A percentile compares a stretch with the other conserved stretches of the same genome.
Conservation (phyloP, 768 basidiomycete species). For the Podaxis sp. region DNA sequence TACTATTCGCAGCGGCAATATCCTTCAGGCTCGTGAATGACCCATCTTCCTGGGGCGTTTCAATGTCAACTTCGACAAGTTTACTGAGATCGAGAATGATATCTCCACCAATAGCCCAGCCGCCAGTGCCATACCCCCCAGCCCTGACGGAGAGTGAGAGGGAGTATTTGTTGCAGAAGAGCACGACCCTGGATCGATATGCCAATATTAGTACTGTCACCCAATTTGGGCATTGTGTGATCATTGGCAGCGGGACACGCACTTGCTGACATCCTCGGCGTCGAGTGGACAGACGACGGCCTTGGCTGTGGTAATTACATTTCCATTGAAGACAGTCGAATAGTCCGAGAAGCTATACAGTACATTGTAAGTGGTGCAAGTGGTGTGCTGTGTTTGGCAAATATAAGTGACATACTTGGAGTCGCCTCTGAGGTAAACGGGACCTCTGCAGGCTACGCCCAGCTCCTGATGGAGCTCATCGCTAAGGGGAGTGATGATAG, state of each 20-base stretch:
- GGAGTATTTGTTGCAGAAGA: constrained; percentile 70
- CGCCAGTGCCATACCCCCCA: constrained; percentile 89
- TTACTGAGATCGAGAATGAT: constrained; percentile 79
- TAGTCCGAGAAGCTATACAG: constrained; percentile 45
- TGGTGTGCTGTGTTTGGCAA: not conserved
- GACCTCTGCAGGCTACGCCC: constrained; percentile 43
- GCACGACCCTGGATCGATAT: constrained; percentile 47
- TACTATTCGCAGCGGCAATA: constrained; percentile 49
- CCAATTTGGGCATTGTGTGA: not conserved
- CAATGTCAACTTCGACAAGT: constrained; percentile 68
- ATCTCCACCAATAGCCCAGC: constrained; percentile 87
- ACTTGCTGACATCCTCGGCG: constrained; percentile 82
- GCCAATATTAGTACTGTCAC: constrained; percentile 10
- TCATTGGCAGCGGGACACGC: constrained; percentile 26
- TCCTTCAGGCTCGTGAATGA: constrained; percentile 63
- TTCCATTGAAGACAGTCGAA: constrained; percentile 74
- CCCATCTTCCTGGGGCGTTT: constrained; percentile 51
- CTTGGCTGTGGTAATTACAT: constrained; percentile 57
- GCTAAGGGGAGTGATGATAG: constrained; percentile 27
- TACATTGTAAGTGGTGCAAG: constrained; percentile 5
- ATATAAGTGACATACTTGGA: constrained; percentile 11
- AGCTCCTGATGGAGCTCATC: constrained; percentile 45
- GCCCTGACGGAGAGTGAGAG: constrained; percentile 83
- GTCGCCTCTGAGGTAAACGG: constrained; percentile 44
- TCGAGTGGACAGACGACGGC: constrained; percentile 75